Base-by-base conservation (phyloP, 2,329 filamentous ascomycete species). In the Penicillium concentricum region DNA sequence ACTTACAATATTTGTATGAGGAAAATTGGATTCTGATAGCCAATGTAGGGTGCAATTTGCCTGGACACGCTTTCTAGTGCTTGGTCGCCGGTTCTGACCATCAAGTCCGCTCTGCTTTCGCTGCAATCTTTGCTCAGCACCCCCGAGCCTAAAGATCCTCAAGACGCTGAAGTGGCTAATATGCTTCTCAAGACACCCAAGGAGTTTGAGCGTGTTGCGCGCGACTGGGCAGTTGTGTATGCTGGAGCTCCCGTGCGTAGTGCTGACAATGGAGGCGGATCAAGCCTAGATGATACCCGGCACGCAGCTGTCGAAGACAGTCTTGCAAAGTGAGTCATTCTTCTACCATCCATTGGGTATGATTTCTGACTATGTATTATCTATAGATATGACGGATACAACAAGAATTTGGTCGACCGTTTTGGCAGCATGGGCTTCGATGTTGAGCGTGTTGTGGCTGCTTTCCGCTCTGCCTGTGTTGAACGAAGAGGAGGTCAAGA, bases 61-160 rank as follows among this genome's bases (percentile, higher is more conserved):
- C 86, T 99, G 53, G 94, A 99, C 72, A 97, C 92, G 0, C 84
- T 99, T 16, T 88, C 89, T 10, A 84, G 84, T 13, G 91, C 90
- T 66, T 99, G 94, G 94, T 96, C 93, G 6, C 94, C 94, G 0
- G 92, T 99, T 24, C 84, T 97, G 59, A 99, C 93, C 15, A 93
- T 99, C 74, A 97, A 97, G 78, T 95, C 91, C 20, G 91, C 93
- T 37, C 85, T 99, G 44, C 87, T 99, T 57, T 97, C 92, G 28
- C 82, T 99, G 32, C 92, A 96, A 74, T 93, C 92, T 64, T 86
- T 99, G 18, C 89, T 99, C 69, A 91, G 91, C 76, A 91, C 88
- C 18, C 94, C 94, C 4, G 95, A 99, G 73, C 93, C 94, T 0
- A 95, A 93, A 68, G 94, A 99, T 64, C 94, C 94, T 0, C 94